Conservation (phyloP, 305 asterid species). For the Coffea humblotiana region DNA sequence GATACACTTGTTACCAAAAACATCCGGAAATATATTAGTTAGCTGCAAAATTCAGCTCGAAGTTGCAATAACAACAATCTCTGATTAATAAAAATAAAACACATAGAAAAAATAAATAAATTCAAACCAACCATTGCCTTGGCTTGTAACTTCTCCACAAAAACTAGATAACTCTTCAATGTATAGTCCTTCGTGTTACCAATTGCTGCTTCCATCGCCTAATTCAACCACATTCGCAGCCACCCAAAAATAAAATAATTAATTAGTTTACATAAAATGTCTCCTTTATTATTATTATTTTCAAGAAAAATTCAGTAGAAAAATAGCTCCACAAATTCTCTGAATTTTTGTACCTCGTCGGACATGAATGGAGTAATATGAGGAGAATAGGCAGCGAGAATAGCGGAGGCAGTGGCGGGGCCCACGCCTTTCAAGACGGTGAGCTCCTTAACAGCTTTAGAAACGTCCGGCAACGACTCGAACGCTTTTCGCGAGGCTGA, state of each 20-base stretch:
- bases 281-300: not conserved
- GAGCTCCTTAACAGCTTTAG: conserved; percentile 54
- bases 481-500: conserved; percentile 71
- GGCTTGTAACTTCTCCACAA: conserved; percentile 56
- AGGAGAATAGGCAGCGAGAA: conserved; percentile 80
- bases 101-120: not conserved
- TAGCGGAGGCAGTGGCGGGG: conserved; percentile 91
- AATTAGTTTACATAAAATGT: not conserved
- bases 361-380: conserved; percentile 84
- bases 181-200: conserved; percentile 77
- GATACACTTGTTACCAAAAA: too few species aligned
- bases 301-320: not conserved
- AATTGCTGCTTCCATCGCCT: conserved; percentile 69
- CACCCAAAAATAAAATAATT: not conserved
- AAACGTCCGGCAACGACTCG: conserved; percentile 56
- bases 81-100: not conserved
- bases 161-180: conserved; percentile 59
- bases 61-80: not conserved
- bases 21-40: too few species aligned
- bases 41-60: too few species aligned
- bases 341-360: conserved; percentile 49
- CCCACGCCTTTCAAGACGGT: conserved; percentile 85
- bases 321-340: too few species aligned
- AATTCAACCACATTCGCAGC: conserved; percentile 3
- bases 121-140: conserved; percentile 60